phyloP scores from a whole-genome alignment of 108 stramenopile genomes.

The Skeletonema marinoi region DNA sequence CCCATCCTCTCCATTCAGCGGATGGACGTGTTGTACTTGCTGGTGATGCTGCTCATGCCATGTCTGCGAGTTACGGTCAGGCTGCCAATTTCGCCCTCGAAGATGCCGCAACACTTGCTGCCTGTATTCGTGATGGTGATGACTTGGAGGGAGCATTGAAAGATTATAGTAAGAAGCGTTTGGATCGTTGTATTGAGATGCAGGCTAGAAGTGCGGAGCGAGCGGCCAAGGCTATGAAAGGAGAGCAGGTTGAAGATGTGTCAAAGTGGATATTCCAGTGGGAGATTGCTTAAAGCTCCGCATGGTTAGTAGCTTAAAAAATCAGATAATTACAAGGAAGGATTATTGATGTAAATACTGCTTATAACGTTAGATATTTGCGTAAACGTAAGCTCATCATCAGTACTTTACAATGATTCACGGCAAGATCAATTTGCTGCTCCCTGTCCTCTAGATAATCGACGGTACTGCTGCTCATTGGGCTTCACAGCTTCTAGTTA shows the following conservation, averaged over 20 bases:
- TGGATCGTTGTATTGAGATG: slow-evolving; percentile 18
- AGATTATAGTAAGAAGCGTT: slow-evolving; percentile 1
- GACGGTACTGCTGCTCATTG: too few relatives aligned
- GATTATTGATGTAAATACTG: too few relatives aligned
- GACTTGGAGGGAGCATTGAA: not conserved
- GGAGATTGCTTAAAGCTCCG: slow-evolving; percentile 4
- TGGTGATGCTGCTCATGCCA: slow-evolving; percentile 6
- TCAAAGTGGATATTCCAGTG: slow-evolving; percentile 18
- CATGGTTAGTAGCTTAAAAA: too few relatives aligned
- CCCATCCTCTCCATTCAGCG: not conserved
- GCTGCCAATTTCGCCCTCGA: slow-evolving; percentile 15
- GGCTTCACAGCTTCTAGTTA: too few relatives aligned
- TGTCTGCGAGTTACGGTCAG: slow-evolving; percentile 13
- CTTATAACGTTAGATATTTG: too few relatives aligned
- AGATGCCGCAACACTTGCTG: slow-evolving; percentile 13
- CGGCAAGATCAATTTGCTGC: too few relatives aligned
- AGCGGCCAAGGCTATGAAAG: slow-evolving; percentile 15
- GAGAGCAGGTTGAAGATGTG: slow-evolving; percentile 6
- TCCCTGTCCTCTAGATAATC: too few relatives aligned
- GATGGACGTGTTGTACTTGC: slow-evolving; percentile 20
- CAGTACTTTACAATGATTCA: too few relatives aligned
- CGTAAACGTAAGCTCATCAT: too few relatives aligned
- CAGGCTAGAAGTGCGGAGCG: slow-evolving; percentile 11
- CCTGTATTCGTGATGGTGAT: slow-evolving; percentile 11
- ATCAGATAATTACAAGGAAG: too few relatives aligned